phyloP scores from a whole-genome alignment of 1,284 basidiomycete species.

The Gastroboletus turbinatus region DNA sequence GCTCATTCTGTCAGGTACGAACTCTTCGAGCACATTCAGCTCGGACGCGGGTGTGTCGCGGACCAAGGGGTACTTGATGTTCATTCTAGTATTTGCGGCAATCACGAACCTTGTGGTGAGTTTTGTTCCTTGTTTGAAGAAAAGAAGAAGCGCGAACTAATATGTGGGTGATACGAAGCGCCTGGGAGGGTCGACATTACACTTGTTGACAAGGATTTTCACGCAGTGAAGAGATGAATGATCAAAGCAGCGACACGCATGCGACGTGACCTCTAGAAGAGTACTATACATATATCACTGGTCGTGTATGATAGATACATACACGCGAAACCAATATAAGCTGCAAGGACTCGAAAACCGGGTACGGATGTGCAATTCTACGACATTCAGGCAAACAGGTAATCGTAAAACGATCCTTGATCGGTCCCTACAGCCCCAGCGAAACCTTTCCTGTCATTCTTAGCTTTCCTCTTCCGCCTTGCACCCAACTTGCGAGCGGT shows the following conservation, averaged over 20 bases:
- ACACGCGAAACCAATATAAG: not conserved
- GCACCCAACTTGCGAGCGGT: slow-evolving; percentile 11
- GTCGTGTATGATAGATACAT: slow-evolving; percentile 4
- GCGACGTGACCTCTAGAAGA: not conserved
- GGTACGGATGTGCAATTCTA: too few relatives aligned
- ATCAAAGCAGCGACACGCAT: not conserved
- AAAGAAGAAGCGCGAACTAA: not conserved
- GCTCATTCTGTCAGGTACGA: slow-evolving; percentile 69
- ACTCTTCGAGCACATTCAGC: slow-evolving; percentile 64
- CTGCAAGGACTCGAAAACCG: not conserved
- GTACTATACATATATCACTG: slow-evolving; percentile 9
- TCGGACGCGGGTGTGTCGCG: slow-evolving; percentile 49
- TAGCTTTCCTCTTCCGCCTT: slow-evolving; percentile 16
- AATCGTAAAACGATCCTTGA: slow-evolving; percentile 39
- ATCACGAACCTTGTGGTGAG: slow-evolving; percentile 65
- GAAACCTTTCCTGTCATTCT: slow-evolving; percentile 15
- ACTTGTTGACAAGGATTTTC: slow-evolving; percentile 61
- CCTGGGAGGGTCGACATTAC: slow-evolving; percentile 63
- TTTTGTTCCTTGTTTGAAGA: not conserved
- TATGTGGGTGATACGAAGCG: slow-evolving; percentile 38
- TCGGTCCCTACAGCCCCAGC: slow-evolving; percentile 14
- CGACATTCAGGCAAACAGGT: slow-evolving; percentile 38
- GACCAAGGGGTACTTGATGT: slow-evolving; percentile 75
- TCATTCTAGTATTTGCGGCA: slow-evolving; percentile 79
- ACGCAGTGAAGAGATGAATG: slow-evolving; percentile 43